Evolutionary conservation across 2,329 filamentous ascomycete species (phyloP).

Genomic region (Aurifilum marmelostoma): DNA sequence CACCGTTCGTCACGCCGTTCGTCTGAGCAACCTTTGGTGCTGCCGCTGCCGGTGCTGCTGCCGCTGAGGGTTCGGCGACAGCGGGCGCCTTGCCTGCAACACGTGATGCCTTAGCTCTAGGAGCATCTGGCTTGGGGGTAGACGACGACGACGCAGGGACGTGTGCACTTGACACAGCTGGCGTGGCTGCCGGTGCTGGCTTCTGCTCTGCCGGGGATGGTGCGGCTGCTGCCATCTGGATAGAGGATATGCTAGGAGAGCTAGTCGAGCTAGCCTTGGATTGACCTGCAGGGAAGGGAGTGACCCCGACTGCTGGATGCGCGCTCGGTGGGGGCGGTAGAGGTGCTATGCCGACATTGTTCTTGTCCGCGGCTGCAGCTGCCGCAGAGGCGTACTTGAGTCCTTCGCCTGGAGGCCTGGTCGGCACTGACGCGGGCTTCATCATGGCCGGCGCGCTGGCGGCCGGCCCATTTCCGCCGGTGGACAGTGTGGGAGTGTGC

Average conservation of each 20-base stretch:
- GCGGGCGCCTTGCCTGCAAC: constrained; percentile 50
- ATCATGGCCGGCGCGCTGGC: constrained; percentile 63
- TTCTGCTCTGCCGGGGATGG: constrained; percentile 42
- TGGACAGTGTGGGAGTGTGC: constrained; percentile 68
- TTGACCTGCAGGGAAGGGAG: constrained; percentile 51
- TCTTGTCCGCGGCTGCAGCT: constrained; percentile 85
- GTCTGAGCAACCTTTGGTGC: constrained; percentile 52
- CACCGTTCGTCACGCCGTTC: constrained; percentile 58
- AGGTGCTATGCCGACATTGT: constrained; percentile 90
- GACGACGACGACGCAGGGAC: constrained; percentile 34
- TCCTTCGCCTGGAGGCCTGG: constrained; percentile 82
- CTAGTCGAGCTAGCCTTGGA: constrained; percentile 59
- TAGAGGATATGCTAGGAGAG: constrained; percentile 54
- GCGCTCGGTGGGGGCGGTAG: constrained; percentile 84
- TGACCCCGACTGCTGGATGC: constrained; percentile 44
- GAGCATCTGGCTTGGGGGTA: constrained; percentile 38
- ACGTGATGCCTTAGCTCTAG: constrained; percentile 43
- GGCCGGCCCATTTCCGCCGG: constrained; percentile 58
- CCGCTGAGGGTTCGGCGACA: constrained; percentile 46
- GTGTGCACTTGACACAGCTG: constrained; percentile 34
- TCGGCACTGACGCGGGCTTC: constrained; percentile 90
- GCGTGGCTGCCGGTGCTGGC: constrained; percentile 36
- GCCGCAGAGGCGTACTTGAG: constrained; percentile 97
- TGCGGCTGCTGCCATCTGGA: constrained; percentile 48
- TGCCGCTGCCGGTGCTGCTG: constrained; percentile 49